Evolutionary conservation across 345 rosid genomes (phyloP).

Genomic region (Limnanthes douglasii): DNA sequence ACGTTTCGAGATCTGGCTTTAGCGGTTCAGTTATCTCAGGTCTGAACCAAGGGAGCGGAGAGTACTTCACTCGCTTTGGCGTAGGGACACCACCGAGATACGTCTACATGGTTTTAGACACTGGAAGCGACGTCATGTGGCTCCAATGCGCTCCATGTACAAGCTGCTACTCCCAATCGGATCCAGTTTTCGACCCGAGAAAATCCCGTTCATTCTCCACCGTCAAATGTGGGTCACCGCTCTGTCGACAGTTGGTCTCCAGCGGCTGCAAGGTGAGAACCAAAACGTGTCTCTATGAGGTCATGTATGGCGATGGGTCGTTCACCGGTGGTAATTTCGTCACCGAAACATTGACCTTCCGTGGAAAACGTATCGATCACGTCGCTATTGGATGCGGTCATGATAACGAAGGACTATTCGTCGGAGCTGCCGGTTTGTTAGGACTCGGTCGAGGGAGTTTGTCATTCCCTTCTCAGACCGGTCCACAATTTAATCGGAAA

Average conservation of each 20-base stretch:
- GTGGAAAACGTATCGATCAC: constrained; percentile 34
- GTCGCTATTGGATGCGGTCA: constrained; percentile 91
- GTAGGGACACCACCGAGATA: constrained; percentile 75
- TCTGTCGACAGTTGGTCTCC: constrained; percentile 44
- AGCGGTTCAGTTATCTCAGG: constrained; percentile 74
- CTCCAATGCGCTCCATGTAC: constrained; percentile 83
- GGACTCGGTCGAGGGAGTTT: constrained; percentile 86
- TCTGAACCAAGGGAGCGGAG: constrained; percentile 84
- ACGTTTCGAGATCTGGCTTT: constrained; percentile 22
- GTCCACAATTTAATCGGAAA: constrained; percentile 51
- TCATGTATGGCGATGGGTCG: constrained; percentile 87
- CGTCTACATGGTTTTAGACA: constrained; percentile 71
- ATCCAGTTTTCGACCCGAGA: constrained; percentile 65
- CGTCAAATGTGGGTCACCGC: constrained; percentile 42
- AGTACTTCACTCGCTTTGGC: constrained; percentile 86
- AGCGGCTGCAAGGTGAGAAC: constrained; percentile 24
- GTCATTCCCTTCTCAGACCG: constrained; percentile 73
- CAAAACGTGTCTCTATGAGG: constrained; percentile 59
- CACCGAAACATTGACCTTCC: constrained; percentile 73
- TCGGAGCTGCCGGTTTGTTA: constrained; percentile 81
- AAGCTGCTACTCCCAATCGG: constrained; percentile 71
- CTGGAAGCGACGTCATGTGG: constrained; percentile 96
- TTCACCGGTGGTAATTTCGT: constrained; percentile 70
- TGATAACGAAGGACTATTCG: constrained; percentile 80
- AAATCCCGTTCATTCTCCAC: constrained; percentile 41